Conservation (phyloP, 768 basidiomycete species). For the Polyporus arcularius region DNA sequence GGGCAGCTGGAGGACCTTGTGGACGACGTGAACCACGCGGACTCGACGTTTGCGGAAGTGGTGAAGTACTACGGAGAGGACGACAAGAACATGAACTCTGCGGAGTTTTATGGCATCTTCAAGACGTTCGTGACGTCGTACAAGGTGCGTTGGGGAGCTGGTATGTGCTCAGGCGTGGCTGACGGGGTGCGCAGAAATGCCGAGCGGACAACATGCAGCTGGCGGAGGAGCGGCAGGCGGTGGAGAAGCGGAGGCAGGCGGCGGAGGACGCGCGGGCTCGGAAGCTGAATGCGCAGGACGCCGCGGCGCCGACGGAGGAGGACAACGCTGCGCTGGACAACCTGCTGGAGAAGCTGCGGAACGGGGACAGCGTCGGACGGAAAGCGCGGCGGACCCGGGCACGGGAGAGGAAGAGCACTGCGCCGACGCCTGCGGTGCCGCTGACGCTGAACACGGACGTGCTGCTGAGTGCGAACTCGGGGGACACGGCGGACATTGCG, state of each 20-base stretch:
- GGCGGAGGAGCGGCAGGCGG: slow-evolving; percentile 67
- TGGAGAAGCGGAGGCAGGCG: slow-evolving; percentile 69
- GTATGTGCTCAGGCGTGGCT: background rate
- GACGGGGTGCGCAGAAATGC: slow-evolving; percentile 66
- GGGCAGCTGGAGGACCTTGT: slow-evolving; percentile 78
- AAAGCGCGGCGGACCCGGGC: slow-evolving; percentile 45
- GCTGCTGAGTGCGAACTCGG: slow-evolving; percentile 25
- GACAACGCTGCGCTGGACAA: slow-evolving; percentile 65
- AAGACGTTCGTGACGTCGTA: slow-evolving; percentile 97
- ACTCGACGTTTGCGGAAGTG: slow-evolving; percentile 80
- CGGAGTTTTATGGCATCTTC: slow-evolving; percentile 96
- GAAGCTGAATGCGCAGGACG: slow-evolving; percentile 51
- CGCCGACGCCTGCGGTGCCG: slow-evolving; percentile 28
- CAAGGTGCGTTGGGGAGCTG: slow-evolving; percentile 46
- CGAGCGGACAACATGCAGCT: slow-evolving; percentile 74
- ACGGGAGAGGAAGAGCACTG: background rate
- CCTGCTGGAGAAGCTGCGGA: slow-evolving; percentile 69
- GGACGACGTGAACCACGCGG: slow-evolving; percentile 87
- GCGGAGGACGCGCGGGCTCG: slow-evolving; percentile 62
- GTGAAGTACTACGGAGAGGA: slow-evolving; percentile 94
- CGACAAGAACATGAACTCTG: slow-evolving; percentile 78
- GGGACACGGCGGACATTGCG: slow-evolving; percentile 57
- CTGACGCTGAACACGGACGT: slow-evolving; percentile 38
- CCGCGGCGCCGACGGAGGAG: slow-evolving; percentile 46
- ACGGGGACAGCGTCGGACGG: slow-evolving; percentile 64